Conservation (phyloP, 1,139 yeast genomes). For the Lodderomyces oxycetoniae region DNA sequence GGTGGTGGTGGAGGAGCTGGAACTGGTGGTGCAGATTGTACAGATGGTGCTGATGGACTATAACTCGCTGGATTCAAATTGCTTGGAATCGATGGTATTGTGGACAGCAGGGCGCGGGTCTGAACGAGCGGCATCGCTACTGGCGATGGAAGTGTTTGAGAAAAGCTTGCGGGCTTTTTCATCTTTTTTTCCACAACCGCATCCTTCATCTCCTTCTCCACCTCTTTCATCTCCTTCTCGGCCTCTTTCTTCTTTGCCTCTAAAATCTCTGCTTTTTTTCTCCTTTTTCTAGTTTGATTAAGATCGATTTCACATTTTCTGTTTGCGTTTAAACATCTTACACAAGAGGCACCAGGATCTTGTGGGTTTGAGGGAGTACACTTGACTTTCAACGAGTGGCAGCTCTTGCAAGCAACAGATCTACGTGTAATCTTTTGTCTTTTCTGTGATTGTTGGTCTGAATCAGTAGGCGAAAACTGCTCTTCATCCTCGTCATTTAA, state of each 20-base stretch:
- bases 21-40: background rate
- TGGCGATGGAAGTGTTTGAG: background rate
- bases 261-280: conserved; percentile 31
- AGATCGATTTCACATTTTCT: conserved; percentile 66
- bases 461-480: too few species aligned
- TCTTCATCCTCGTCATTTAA: too few species aligned
- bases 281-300: conserved; percentile 54
- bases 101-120: too few species aligned
- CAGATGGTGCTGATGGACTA: background rate
- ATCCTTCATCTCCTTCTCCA: background rate
- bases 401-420: conserved; percentile 67
- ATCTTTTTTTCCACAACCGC: conserved; percentile 1
- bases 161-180: background rate
- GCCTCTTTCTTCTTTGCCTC: conserved; percentile 16
- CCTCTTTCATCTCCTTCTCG: conserved; percentile 6
- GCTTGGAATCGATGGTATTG: too few species aligned
- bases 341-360: conserved; percentile 63
- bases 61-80: too few species aligned
- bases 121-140: background rate
- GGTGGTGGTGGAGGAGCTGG: background rate
- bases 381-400: conserved; percentile 76
- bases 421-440: conserved; percentile 23
- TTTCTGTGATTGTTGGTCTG: too few species aligned
- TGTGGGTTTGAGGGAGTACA: conserved; percentile 68
- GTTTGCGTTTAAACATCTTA: conserved; percentile 63